phyloP scores from a whole-genome alignment of 371 early-diverging fungal genomes.

The Lichtheimia hyalospora region DNA sequence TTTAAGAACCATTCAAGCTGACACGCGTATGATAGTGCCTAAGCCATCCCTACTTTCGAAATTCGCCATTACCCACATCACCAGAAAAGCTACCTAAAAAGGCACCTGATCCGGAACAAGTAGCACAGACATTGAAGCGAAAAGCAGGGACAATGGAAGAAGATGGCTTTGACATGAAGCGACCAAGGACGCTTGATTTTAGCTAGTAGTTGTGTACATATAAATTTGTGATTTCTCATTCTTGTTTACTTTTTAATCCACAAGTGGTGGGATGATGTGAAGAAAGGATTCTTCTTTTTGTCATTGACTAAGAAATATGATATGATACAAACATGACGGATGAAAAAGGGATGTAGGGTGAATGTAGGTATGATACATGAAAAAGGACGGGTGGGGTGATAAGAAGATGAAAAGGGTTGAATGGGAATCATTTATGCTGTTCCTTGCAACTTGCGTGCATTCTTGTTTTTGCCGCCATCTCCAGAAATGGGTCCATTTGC shows the following conservation, averaged over 20 bases:
- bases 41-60: slow-evolving; percentile 88
- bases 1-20: background rate
- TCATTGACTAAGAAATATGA: no score
- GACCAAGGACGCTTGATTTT: no score
- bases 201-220: no score
- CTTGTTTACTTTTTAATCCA: no score
- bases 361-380: background rate
- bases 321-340: no score
- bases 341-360: background rate
- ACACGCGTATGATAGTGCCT: slow-evolving; percentile 60
- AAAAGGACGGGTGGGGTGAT: background rate
- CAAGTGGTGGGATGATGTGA: no score
- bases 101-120: slow-evolving; percentile 26
- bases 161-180: slow-evolving; percentile 8
- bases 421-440: background rate
- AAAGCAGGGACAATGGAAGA: slow-evolving; percentile 15
- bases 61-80: slow-evolving; percentile 83
- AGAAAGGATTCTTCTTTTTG: no score
- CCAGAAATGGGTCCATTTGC: background rate
- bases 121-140: slow-evolving; percentile 26
- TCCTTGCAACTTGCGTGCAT: background rate
- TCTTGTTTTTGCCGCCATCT: background rate
- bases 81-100: slow-evolving; percentile 80
- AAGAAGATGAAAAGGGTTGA: background rate
- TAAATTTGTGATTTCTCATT: no score